These are phyloP conservation scores for Isatis lusitanica DNA, from an alignment of 441 rosid genomes.

Conservation along the genomic window DNA sequence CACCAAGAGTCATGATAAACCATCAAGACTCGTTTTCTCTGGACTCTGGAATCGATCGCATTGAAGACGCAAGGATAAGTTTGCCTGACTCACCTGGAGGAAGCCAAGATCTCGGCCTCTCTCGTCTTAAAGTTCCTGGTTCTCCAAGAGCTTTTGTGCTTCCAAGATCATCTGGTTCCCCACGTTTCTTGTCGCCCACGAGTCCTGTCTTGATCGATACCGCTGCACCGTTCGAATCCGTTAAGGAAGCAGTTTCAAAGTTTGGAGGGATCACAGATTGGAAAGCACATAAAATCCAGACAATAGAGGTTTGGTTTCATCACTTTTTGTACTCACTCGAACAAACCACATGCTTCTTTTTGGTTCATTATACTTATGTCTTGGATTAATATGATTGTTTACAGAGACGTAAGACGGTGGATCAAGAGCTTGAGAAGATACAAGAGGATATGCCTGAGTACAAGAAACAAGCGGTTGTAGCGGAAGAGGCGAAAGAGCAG, in stretches of 20 bases:
- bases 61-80: constrained; percentile 38
- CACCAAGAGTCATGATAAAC: constrained; percentile 30
- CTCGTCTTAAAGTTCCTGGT: constrained; percentile 33
- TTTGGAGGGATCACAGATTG: constrained; percentile 96
- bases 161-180: constrained; percentile 27
- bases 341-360: background rate
- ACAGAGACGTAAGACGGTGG: constrained; percentile 73
- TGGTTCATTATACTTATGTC: background rate
- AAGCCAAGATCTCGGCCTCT: constrained; percentile 23
- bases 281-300: constrained; percentile 84
- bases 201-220: constrained; percentile 59
- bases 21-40: constrained; percentile 33
- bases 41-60: constrained; percentile 34
- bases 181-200: constrained; percentile 34
- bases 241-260: constrained; percentile 87
- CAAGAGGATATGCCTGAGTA: constrained; percentile 70
- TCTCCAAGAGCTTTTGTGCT: constrained; percentile 36
- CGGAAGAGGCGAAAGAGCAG: constrained; percentile 58
- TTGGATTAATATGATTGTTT: background rate
- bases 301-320: constrained; percentile 60
- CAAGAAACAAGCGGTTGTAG: constrained; percentile 53
- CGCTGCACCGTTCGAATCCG: constrained; percentile 85
- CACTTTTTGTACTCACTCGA: background rate
- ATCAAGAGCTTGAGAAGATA: constrained; percentile 70
- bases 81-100: constrained; percentile 36